These are phyloP conservation scores for Erodium chrysanthum DNA, from an alignment of 441 rosid species.

Conservation along the genomic window DNA sequence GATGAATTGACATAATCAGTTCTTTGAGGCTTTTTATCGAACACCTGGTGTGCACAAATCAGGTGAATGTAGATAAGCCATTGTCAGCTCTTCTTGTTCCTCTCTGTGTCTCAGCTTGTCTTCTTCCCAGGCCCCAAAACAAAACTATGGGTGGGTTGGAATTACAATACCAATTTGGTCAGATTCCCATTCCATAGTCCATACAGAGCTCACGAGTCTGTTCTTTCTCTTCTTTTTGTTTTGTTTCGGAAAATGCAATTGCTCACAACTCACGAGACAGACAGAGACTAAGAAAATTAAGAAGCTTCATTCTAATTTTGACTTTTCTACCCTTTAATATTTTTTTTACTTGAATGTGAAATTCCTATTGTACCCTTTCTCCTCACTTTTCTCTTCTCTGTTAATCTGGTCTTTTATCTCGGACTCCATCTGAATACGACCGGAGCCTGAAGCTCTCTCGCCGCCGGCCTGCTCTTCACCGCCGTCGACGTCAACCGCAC, in stretches of 20 bases:
- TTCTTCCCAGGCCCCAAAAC: neutral
- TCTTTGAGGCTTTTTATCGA: neutral
- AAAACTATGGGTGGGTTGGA: constrained; percentile 3
- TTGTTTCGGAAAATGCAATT: neutral
- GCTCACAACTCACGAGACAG: neutral
- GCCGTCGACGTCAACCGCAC: neutral
- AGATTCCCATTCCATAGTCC: neutral
- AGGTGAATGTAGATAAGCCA: neutral
- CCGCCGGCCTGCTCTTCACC: neutral
- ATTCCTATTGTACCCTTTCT: neutral
- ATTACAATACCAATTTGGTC: neutral
- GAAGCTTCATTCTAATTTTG: neutral
- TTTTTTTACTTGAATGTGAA: neutral
- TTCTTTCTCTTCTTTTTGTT: neutral
- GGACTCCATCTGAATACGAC: neutral
- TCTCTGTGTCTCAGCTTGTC: neutral
- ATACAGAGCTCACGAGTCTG: neutral
- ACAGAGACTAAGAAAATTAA: neutral
- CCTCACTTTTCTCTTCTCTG: neutral
- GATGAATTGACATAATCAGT: neutral
- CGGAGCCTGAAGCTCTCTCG: neutral
- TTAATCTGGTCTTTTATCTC: neutral
- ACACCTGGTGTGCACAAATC: constrained; percentile 5
- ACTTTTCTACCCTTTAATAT: neutral
- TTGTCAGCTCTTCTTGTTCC: neutral